Evolutionary conservation across 805 yeast genomes (phyloP), one percentile per base, ranked within the genome.

Genomic region (Spathaspora gorwiae): DNA sequence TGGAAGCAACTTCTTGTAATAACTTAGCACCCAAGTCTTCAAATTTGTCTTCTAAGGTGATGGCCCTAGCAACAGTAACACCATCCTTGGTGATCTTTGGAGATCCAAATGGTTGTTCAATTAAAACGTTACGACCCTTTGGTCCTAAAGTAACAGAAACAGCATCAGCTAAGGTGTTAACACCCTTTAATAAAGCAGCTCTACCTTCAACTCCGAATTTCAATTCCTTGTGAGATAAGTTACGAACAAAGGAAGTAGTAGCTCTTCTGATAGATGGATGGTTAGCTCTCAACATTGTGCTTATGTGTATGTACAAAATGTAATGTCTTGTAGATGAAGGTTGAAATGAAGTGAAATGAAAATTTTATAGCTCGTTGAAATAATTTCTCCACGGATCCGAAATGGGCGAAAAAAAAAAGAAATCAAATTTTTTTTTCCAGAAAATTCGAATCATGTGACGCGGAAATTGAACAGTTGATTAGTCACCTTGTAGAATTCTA

Each of bases 21-120:
- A 92, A 78, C 73, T 87, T 88, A 47, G 97, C 97, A 49, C 99
- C 99, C 76, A 94, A 76, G 72, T 92, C 92, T 75, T 92, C 98
- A 61, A 90, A 92, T 69, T 84, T 88, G 75, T 94, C 95, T 65
- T 84, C 73, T 55, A 94, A 74, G 36, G 80, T 79, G 59, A 92
- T 81, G 45, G 95, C 83, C 61, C 78, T 81, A 50, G 99, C 99
- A 48, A 92, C 97, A 39, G 98, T 89, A 43, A 90, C 97, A 80
- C 99, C 99, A 67, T 92, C 99, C 75, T 92, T 92, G 70, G 99
- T 92, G 78, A 92, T 92, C 76, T 92, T 92, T 58, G 99, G 99
- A 43, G 96, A 80, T 54, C 97, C 97, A 56, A 88, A 94, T 52
- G 88, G 85, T 74, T 94, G 99, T 74, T 92, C 98, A 64, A 94